These are phyloP conservation scores for Powellomyces hirtus DNA, from an alignment of 192 early-diverging fungal species.

Conservation along the genomic window DNA sequence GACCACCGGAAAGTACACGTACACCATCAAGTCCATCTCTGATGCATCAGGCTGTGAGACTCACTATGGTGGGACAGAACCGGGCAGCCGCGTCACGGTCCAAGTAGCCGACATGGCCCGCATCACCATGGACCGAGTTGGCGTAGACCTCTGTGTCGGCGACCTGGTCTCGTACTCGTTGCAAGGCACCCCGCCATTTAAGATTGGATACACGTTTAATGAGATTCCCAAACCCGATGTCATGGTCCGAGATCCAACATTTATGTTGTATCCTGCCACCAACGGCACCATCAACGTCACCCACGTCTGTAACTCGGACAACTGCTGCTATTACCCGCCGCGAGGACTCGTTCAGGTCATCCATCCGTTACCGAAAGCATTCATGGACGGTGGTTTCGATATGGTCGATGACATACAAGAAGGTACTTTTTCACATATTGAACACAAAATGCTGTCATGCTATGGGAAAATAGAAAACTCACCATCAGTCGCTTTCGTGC, in stretches of 20 bases:
- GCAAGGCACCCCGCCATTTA: conserved; percentile 66
- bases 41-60: conserved; percentile 44
- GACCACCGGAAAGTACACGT: conserved; percentile 39
- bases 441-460: background rate
- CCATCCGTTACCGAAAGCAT: conserved; percentile 56
- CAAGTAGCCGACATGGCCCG: conserved; percentile 48
- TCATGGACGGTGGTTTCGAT: conserved; percentile 63
- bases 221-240: conserved; percentile 29
- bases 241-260: conserved; percentile 49
- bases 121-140: conserved; percentile 31
- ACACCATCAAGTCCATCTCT: conserved; percentile 30
- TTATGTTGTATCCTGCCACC: conserved; percentile 57
- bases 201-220: conserved; percentile 53
- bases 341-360: conserved; percentile 48
- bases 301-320: conserved; percentile 58
- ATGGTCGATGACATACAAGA: conserved; percentile 66
- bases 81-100: conserved; percentile 13
- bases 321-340: conserved; percentile 56
- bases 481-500: background rate
- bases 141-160: conserved; percentile 47
- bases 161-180: conserved; percentile 65
- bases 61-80: background rate
- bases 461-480: background rate
- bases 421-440: conserved; percentile 29
- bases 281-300: conserved; percentile 57